Base-by-base conservation (phyloP, 805 yeast genomes). In the Yarrowia porcina region DNA sequence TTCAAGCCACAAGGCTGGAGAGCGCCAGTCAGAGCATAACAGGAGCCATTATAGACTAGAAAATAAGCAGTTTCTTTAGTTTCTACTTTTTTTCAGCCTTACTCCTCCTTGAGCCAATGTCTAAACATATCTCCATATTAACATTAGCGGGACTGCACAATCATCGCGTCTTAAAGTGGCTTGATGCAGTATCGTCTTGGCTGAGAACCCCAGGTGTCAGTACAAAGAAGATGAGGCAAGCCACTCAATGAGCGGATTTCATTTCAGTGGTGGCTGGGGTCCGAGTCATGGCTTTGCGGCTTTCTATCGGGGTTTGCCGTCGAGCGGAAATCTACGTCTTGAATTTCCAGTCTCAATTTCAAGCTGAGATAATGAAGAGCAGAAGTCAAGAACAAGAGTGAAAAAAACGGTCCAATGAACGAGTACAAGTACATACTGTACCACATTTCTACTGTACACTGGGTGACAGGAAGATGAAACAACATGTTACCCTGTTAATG, bases 131-230 rank as follows among this genome's bases (percentile, higher is more conserved):
- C 32, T 15, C 32, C 21, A 27, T 23, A n/a, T 45, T 20, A 60
- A 35, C 63, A 35, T 45, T 32, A 9, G 33, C 23, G 27, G 32
- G 32, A 15, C 12, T 56, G 36, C 33, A 27, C 25, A 33, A 60
- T 42, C 33, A 33, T 49, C 42, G 32, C 39, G 30, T 21, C 42
- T 33, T 50, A 17, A 10, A 15, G 42, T 50, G 42, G 59, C 42
- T 50, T 50, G 42, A 33, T 50, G 52, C 36, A 45, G 27, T 20
- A 21, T 28, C 17, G 52, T 20, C 52, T 45, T 45, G 52, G 52
- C 52, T 45, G 52, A 8, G 12, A 20, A 30, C 3, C 3, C 25
- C 25, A 30, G 4, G 18, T 27, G 23, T 13, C 13, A 20, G 36
- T 12, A 45, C 52, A 45, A 45, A 45, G 36, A 30, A 28, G 9